A percentile compares a stretch with the other conserved stretches of the same genome.
Evolutionary conservation across 225 moss, liverwort and hornwort species (phyloP).

Genomic region (Pseudoscleropodium purum): DNA sequence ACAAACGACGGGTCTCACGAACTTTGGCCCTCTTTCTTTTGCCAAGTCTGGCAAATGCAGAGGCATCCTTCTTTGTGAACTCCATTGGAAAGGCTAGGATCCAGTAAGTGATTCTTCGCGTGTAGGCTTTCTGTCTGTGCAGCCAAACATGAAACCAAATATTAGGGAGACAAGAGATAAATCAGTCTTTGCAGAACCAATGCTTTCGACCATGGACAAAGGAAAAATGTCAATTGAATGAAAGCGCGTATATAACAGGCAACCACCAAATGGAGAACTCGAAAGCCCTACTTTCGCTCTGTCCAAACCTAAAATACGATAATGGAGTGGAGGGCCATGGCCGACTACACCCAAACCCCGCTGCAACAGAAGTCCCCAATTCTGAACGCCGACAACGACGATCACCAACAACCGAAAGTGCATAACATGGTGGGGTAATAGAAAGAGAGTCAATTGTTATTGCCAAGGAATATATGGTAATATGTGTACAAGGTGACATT

Average conservation of each 20-base stretch:
- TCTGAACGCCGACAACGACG: neutral
- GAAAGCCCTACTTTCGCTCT: neutral
- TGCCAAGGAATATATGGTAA: neutral
- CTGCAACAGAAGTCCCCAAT: too few species aligned
- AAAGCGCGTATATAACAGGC: neutral
- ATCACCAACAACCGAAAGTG: neutral
- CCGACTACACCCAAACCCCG: neutral
- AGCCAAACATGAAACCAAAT: neutral
- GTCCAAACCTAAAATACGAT: neutral
- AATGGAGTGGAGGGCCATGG: neutral
- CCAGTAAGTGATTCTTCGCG: neutral
- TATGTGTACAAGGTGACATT: neutral
- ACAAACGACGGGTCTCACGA: neutral
- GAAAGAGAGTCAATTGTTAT: neutral
- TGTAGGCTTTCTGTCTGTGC: neutral
- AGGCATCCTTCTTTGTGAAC: neutral
- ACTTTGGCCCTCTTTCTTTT: neutral
- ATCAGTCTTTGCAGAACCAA: neutral
- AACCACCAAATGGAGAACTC: neutral
- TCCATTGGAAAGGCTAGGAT: neutral
- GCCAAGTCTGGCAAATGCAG: neutral
- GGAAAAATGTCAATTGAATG: neutral
- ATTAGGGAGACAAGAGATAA: neutral
- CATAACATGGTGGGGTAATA: neutral
- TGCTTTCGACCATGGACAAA: neutral